These are phyloP conservation scores for Plasmodium reichenowi DNA, from an alignment of 169 alveolate species.

Conservation along the genomic window DNA sequence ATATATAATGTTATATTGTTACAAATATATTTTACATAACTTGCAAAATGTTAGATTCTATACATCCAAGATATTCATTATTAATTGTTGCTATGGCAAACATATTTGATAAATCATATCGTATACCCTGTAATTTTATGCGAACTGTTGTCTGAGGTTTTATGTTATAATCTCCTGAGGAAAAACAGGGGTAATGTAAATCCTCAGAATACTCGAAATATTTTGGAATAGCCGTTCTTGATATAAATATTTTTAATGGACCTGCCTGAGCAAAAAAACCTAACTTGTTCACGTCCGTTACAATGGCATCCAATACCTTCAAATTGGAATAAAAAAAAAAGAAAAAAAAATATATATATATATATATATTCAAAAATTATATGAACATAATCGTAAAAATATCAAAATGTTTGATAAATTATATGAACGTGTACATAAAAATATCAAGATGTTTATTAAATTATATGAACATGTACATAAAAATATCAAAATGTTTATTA, in stretches of 20 bases:
- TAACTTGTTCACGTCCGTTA: slow-evolving; percentile 92
- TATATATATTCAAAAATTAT: too few species aligned
- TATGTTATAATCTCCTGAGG: slow-evolving; percentile 89
- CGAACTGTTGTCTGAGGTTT: slow-evolving; percentile 91
- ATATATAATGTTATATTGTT: not conserved
- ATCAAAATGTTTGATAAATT: too few species aligned
- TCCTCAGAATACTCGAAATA: slow-evolving; percentile 89
- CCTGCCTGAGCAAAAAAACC: slow-evolving; percentile 94
- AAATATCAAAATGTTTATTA: too few species aligned
- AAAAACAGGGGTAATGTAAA: slow-evolving; percentile 88
- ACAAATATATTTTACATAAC: slow-evolving; percentile 22
- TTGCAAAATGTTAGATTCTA: slow-evolving; percentile 50
- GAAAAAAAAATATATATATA: not conserved
- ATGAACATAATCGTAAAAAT: too few species aligned
- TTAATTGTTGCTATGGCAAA: slow-evolving; percentile 93
- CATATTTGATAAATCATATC: slow-evolving; percentile 90
- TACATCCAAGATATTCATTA: slow-evolving; percentile 90
- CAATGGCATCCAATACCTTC: slow-evolving; percentile 92
- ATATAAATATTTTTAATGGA: slow-evolving; percentile 93
- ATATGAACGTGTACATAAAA: too few species aligned
- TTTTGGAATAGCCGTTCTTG: slow-evolving; percentile 91
- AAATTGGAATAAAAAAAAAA: not conserved
- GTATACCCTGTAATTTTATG: slow-evolving; percentile 91
- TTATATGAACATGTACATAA: too few species aligned
- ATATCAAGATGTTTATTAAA: too few species aligned